phyloP scores from a whole-genome alignment of 2,329 filamentous ascomycete species.

The Fusarium agapanthi region DNA sequence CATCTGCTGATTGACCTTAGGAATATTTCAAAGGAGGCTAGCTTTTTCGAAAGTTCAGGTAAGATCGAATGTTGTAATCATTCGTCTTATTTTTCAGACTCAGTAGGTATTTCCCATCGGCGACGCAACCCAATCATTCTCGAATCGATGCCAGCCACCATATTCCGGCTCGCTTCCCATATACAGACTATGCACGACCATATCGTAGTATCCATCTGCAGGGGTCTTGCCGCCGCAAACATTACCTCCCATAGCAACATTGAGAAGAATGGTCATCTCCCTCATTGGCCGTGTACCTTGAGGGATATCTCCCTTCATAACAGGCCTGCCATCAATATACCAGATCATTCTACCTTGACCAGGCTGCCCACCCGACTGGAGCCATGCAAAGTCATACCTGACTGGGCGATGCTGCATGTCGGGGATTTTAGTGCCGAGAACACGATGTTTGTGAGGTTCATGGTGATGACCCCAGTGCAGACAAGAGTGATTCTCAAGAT shows the following conservation, averaged over 20 bases:
- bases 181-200: constrained; percentile 62
- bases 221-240: constrained; percentile 63
- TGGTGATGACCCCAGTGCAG: constrained; percentile 67
- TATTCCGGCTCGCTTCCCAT: constrained; percentile 60
- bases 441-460: constrained; percentile 65
- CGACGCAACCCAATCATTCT: constrained; percentile 56
- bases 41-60: fast-evolving
- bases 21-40: not conserved
- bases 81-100: not conserved
- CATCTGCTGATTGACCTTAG: not conserved
- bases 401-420: constrained; percentile 58
- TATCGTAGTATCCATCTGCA: constrained; percentile 62
- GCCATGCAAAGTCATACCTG: constrained; percentile 66
- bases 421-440: constrained; percentile 59
- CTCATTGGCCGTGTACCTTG: constrained; percentile 61
- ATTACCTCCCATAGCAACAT: constrained; percentile 70
- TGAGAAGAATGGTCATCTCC: constrained; percentile 65
- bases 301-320: constrained; percentile 66
- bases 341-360: constrained; percentile 61
- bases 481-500: constrained; percentile 63
- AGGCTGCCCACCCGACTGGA: constrained; percentile 54
- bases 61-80: not conserved
- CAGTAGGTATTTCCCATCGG: constrained; percentile 48
- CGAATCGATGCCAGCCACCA: constrained; percentile 65
- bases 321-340: constrained; percentile 65